Conservation (phyloP, 208 protist species). For the Lotmaria passim region DNA sequence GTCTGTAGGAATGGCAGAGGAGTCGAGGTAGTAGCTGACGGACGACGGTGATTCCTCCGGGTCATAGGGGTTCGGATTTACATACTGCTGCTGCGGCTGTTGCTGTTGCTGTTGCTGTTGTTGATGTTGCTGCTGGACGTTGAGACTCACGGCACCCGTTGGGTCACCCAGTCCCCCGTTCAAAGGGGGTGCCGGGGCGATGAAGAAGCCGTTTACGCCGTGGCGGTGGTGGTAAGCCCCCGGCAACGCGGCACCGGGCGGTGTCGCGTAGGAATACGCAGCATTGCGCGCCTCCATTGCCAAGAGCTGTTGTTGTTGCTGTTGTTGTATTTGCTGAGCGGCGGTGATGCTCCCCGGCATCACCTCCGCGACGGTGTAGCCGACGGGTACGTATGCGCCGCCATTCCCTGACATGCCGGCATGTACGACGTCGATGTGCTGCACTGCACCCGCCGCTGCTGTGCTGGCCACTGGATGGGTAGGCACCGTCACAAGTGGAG, state of each 20-base stretch:
- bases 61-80: conserved; percentile 10
- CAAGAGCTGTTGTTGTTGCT: conserved; percentile 12
- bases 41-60: conserved; percentile 30
- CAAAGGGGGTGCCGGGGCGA: conserved; percentile 25
- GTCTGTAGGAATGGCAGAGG: conserved; percentile 40
- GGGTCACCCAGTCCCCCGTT: conserved; percentile 10
- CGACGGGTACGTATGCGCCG: conserved; percentile 26
- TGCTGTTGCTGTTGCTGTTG: conserved; percentile 5
- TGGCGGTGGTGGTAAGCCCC: background rate
- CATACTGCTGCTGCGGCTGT: conserved; percentile 19
- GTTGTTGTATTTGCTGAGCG: background rate
- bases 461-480: too few species aligned
- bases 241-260: background rate
- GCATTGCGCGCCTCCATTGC: background rate
- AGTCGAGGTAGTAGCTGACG: conserved; percentile 40
- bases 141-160: background rate
- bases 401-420: background rate
- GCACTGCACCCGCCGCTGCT: too few species aligned
- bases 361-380: conserved; percentile 58
- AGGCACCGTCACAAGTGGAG: too few species aligned
- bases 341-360: conserved; percentile 8
- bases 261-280: background rate
- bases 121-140: background rate
- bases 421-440: background rate
- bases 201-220: conserved; percentile 18